These are phyloP conservation scores for Yarrowia deformans DNA, from an alignment of 805 yeast genomes.

Conservation along the genomic window DNA sequence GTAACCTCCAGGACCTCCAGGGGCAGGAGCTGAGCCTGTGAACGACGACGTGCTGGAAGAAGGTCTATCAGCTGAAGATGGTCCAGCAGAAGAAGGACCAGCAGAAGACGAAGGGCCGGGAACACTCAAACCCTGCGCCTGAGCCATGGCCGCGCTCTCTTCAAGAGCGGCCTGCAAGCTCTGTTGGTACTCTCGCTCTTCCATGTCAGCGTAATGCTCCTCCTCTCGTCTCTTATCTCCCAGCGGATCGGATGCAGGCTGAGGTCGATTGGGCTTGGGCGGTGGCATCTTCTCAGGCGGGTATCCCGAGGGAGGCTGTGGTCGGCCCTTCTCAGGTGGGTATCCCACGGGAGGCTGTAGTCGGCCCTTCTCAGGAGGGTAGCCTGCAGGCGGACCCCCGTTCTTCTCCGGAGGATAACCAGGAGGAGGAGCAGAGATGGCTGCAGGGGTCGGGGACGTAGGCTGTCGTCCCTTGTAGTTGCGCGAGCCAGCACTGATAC, in stretches of 20 bases:
- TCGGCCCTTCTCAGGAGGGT: slow-evolving; percentile 29
- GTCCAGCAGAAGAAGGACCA: slow-evolving; percentile 15
- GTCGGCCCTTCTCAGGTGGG: slow-evolving; percentile 27
- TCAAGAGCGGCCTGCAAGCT: slow-evolving; percentile 33
- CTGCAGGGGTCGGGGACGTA: slow-evolving; percentile 14
- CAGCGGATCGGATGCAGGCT: slow-evolving; percentile 30
- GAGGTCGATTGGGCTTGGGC: slow-evolving; percentile 23
- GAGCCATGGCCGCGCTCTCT: slow-evolving; percentile 17
- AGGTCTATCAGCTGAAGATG: slow-evolving; percentile 9
- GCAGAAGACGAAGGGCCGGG: slow-evolving; percentile 7
- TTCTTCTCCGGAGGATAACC: slow-evolving; percentile 25
- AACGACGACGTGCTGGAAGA: slow-evolving; percentile 17
- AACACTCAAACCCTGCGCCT: slow-evolving; percentile 5
- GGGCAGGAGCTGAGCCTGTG: slow-evolving; percentile 29
- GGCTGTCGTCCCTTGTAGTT: slow-evolving; percentile 35
- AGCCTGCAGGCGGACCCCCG: slow-evolving; percentile 12
- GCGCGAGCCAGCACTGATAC: slow-evolving; percentile 25
- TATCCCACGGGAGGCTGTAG: slow-evolving; percentile 6
- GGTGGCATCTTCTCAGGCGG: slow-evolving; percentile 35
- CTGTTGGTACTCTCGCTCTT: slow-evolving; percentile 34
- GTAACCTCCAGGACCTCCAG: slow-evolving; percentile 23
- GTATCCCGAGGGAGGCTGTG: slow-evolving; percentile 8
- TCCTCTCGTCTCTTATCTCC: slow-evolving; percentile 26
- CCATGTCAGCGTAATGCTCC: slow-evolving; percentile 26
- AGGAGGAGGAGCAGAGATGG: slow-evolving; percentile 12